Evolutionary conservation across 345 rosid species (phyloP).

Genomic region (Eucalyptus curtisii): DNA sequence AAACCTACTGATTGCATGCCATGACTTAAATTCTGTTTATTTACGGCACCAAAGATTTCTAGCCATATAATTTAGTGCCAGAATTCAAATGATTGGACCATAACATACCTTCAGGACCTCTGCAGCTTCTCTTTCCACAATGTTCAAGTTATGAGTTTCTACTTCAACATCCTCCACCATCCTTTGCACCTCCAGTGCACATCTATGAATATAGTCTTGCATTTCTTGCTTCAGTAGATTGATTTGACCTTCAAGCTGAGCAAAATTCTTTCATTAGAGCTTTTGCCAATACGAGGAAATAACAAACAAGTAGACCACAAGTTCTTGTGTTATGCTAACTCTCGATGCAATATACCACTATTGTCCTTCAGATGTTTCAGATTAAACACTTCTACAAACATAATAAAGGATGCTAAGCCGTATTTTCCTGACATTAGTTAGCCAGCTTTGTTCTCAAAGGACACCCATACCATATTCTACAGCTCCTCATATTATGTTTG

Average conservation of each 20-base stretch:
- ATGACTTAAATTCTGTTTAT: not conserved
- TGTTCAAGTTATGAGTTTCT: constrained; percentile 37
- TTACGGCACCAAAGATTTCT: not conserved
- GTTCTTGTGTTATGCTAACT: not conserved
- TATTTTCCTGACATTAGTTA: not conserved
- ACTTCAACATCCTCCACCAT: constrained; percentile 35
- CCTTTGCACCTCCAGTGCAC: constrained; percentile 46
- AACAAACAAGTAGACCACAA: not conserved
- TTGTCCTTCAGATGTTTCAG: not conserved
- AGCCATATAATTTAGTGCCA: not conserved
- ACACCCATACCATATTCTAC: not conserved
- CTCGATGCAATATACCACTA: not conserved
- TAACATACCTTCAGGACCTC: constrained; percentile 44
- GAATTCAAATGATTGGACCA: not conserved
- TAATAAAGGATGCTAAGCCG: not conserved
- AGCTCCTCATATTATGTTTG: not conserved
- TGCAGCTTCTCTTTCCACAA: constrained; percentile 63
- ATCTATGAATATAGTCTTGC: constrained; percentile 25
- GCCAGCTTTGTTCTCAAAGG: not conserved
- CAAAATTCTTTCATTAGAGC: not conserved
- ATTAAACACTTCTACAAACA: not conserved
- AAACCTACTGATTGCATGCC: not conserved
- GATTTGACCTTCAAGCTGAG: constrained; percentile 44
- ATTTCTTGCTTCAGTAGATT: constrained; percentile 42
- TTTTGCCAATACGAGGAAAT: not conserved